A percentile compares a stretch with the other conserved stretches of the same genome.
These are phyloP conservation scores for Russula griseocarnosa DNA, from an alignment of 768 basidiomycete genomes.

Conservation along the genomic window DNA sequence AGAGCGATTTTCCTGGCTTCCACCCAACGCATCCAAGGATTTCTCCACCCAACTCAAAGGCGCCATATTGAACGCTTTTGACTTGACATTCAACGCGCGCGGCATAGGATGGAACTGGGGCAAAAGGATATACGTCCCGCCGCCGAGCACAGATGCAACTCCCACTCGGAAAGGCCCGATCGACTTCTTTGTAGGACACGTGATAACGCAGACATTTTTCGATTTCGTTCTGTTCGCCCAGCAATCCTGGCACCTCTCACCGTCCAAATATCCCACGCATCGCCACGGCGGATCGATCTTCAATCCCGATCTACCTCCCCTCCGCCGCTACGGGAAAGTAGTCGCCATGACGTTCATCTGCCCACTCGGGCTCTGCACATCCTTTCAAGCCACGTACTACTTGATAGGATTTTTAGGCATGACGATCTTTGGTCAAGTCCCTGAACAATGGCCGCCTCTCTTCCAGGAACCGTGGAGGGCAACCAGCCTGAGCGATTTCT, in stretches of 20 bases:
- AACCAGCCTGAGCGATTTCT: constrained; percentile 58
- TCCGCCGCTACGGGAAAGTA: constrained; percentile 35
- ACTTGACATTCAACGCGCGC: constrained; percentile 50
- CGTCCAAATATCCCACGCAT: constrained; percentile 34
- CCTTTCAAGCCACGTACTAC: constrained; percentile 24
- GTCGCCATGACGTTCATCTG: constrained; percentile 27
- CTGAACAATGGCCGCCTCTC: constrained; percentile 58
- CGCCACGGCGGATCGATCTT: constrained; percentile 39
- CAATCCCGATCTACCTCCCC: constrained; percentile 34
- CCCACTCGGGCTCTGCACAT: constrained; percentile 19
- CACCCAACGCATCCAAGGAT: constrained; percentile 11
- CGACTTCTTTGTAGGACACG: constrained; percentile 40
- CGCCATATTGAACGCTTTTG: constrained; percentile 40
- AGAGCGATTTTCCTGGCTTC: constrained; percentile 20
- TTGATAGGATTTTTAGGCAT: constrained; percentile 16
- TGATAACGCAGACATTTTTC: constrained; percentile 44
- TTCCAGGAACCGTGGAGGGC: constrained; percentile 55
- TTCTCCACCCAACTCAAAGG: constrained; percentile 13
- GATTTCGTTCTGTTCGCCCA: constrained; percentile 35
- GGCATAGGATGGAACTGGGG: constrained; percentile 65
- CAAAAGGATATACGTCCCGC: constrained; percentile 31
- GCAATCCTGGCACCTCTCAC: constrained; percentile 34
- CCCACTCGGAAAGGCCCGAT: constrained; percentile 38
- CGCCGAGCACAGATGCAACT: constrained; percentile 37
- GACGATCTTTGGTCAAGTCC: constrained; percentile 15